Evolutionary conservation across 2,329 filamentous ascomycete genomes (phyloP).

Genomic region (Fusarium robinianum): DNA sequence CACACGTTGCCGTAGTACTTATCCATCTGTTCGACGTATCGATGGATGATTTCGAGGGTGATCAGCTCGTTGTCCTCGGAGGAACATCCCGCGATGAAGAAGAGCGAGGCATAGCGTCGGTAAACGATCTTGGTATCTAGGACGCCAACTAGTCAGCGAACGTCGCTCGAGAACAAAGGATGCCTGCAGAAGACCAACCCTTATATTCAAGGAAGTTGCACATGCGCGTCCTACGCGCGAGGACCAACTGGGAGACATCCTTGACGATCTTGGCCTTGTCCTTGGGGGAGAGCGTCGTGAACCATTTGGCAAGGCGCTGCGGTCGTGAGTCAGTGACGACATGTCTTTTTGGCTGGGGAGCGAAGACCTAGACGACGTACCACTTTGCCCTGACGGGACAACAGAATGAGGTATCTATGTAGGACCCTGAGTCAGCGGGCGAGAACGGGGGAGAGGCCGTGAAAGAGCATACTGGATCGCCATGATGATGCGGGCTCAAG

Average conservation of each 20-base stretch:
- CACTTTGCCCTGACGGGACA: constrained; percentile 98
- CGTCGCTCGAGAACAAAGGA: constrained; percentile 4
- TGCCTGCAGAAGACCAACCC: constrained; percentile 59
- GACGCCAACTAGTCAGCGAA: constrained; percentile 19
- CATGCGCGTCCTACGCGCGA: constrained; percentile 95
- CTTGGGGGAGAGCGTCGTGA: constrained; percentile 94
- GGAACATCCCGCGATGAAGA: constrained; percentile 97
- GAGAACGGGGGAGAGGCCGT: constrained; percentile 8
- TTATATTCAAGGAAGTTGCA: constrained; percentile 99
- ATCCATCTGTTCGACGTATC: constrained; percentile 99
- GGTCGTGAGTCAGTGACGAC: constrained; percentile 27
- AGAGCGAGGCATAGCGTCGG: constrained; percentile 96
- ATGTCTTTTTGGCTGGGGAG: constrained; percentile 11
- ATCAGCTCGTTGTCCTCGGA: constrained; percentile 99
- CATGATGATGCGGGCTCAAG: constrained; percentile 41
- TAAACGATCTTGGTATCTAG: constrained; percentile 99
- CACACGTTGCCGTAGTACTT: constrained; percentile 99
- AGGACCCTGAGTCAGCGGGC: constrained; percentile 29
- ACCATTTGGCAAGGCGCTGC: constrained; percentile 98
- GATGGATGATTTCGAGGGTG: constrained; percentile 96
- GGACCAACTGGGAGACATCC: constrained; percentile 96
- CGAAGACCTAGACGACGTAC: constrained; percentile 60
- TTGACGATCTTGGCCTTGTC: constrained; percentile 99
- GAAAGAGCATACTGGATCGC: constrained; percentile 49
- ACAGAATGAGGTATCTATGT: constrained; percentile 89